phyloP scores from a whole-genome alignment of 805 yeast genomes.

The Jamesozyma gamospora region DNA sequence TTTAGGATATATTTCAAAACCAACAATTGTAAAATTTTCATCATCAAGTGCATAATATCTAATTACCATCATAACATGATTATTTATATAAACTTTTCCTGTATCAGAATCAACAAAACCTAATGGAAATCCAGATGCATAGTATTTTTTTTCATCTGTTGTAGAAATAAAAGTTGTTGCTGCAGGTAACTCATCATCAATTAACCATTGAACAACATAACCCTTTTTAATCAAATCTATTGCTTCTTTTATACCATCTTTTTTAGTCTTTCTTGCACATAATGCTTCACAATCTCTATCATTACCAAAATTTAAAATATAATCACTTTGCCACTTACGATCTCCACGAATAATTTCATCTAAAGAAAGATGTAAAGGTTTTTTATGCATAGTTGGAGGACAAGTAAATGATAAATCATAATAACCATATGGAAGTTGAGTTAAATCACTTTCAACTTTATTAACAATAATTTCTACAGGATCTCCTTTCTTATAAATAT shows the following conservation, averaged over 20 bases:
- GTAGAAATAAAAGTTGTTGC: slow-evolving; percentile 70
- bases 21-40: slow-evolving; percentile 55
- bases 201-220: slow-evolving; percentile 73
- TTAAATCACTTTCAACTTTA: slow-evolving; percentile 62
- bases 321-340: slow-evolving; percentile 65
- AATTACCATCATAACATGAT: slow-evolving; percentile 73
- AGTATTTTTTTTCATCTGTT: slow-evolving; percentile 52
- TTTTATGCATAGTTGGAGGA: slow-evolving; percentile 46
- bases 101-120: slow-evolving; percentile 50
- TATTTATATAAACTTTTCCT: slow-evolving; percentile 55
- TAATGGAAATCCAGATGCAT: slow-evolving; percentile 78
- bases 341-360: slow-evolving; percentile 79
- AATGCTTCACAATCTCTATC: slow-evolving; percentile 57
- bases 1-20: slow-evolving; percentile 82
- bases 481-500: slow-evolving; percentile 41
- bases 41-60: slow-evolving; percentile 51
- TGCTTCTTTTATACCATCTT: slow-evolving; percentile 44
- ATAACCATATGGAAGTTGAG: slow-evolving; percentile 68
- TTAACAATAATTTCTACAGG: slow-evolving; percentile 61
- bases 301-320: slow-evolving; percentile 50
- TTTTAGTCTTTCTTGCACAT: slow-evolving; percentile 56
- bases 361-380: slow-evolving; percentile 56
- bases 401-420: slow-evolving; percentile 75
- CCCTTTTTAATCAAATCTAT: slow-evolving; percentile 53
- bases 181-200: slow-evolving; percentile 72